These are phyloP conservation scores for Psilocybe cubensis DNA, from an alignment of 768 basidiomycete genomes.

Conservation along the genomic window DNA sequence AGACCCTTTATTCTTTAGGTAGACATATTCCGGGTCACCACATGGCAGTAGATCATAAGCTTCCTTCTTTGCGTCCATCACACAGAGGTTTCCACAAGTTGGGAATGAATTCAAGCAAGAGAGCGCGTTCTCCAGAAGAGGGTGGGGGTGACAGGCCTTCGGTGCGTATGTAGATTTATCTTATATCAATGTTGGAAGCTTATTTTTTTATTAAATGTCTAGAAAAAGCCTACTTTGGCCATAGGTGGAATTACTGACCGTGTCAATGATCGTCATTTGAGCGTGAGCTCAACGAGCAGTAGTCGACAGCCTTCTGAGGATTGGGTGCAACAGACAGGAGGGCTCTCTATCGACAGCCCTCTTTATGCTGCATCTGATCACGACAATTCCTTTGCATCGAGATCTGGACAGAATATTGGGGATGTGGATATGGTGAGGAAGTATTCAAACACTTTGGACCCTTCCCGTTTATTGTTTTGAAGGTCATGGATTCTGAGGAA, in stretches of 20 bases:
- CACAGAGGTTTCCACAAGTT: slow-evolving; percentile 37
- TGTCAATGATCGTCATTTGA: slow-evolving; percentile 15
- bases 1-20: slow-evolving; percentile 6
- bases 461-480: slow-evolving; percentile 21
- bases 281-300: slow-evolving; percentile 32
- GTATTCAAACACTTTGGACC: slow-evolving; percentile 1
- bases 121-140: slow-evolving; percentile 63
- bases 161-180: slow-evolving; percentile 35
- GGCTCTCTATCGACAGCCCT: slow-evolving; percentile 66
- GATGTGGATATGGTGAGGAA: slow-evolving; percentile 61
- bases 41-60: slow-evolving; percentile 58
- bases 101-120: slow-evolving; percentile 41
- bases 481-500: slow-evolving; percentile 20
- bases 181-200: background rate
- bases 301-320: slow-evolving; percentile 61
- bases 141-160: slow-evolving; percentile 53
- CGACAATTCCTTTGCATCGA: slow-evolving; percentile 15
- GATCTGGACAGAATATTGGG: slow-evolving; percentile 14
- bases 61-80: slow-evolving; percentile 37
- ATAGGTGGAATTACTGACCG: slow-evolving; percentile 18
- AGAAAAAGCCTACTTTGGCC: slow-evolving; percentile 66
- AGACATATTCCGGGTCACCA: slow-evolving; percentile 19
- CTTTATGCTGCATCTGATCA: slow-evolving; percentile 24
- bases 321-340: slow-evolving; percentile 75
- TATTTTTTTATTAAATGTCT: slow-evolving; percentile 1